Evolutionary conservation across 83 land plant species (phyloP).

Genomic region (Thuja plicata): DNA sequence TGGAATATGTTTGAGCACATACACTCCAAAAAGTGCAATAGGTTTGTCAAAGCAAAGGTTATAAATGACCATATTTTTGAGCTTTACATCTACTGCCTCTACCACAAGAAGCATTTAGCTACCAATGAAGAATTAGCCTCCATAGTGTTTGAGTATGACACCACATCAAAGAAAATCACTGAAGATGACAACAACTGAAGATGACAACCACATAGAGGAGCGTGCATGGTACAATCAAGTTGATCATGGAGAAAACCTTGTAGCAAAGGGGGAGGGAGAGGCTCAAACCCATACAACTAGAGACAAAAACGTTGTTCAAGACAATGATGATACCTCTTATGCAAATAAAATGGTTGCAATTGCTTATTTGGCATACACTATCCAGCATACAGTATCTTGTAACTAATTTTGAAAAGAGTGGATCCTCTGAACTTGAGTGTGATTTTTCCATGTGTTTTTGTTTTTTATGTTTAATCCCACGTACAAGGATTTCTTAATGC

Average conservation of each 20-base stretch:
- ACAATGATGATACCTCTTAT: not conserved
- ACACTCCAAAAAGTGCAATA: constrained; percentile 16
- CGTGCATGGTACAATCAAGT: not conserved
- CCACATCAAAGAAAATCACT: not conserved
- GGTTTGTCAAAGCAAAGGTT: constrained; percentile 8
- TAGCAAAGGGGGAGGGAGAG: not conserved
- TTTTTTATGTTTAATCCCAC: not conserved
- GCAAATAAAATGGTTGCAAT: not conserved
- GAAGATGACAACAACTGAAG: no score
- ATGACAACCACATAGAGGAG: not conserved
- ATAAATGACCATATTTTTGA: not conserved
- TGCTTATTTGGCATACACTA: not conserved
- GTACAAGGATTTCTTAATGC: not conserved
- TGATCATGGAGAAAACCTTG: not conserved
- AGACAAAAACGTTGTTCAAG: not conserved
- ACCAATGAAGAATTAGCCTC: not conserved
- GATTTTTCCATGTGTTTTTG: no score
- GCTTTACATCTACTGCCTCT: constrained; percentile 7
- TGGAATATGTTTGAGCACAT: constrained; percentile 30
- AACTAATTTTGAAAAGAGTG: not conserved
- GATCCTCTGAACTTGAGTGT: not conserved
- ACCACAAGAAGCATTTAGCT: not conserved
- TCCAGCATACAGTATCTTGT: not conserved
- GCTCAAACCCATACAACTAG: not conserved
- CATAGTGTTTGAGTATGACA: not conserved